Evolutionary conservation across 2,329 filamentous ascomycete genomes (phyloP).

Genomic region (Pseudogymnoascus sp.): DNA sequence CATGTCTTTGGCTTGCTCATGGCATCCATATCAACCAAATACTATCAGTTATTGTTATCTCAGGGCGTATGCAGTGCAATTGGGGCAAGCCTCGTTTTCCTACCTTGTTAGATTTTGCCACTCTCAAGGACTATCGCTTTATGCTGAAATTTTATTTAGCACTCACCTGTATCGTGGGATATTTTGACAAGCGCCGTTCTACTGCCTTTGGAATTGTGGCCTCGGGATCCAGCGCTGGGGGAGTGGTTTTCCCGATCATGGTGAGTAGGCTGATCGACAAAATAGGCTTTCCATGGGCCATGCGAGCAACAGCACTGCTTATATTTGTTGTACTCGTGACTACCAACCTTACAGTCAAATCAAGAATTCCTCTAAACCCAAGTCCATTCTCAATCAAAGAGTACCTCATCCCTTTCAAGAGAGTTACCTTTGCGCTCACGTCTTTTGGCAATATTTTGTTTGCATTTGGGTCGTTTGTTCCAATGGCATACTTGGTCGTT

Average conservation of each 20-base stretch:
- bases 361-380: slow-evolving; percentile 34
- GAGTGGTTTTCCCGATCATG: slow-evolving; percentile 55
- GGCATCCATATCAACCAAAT: slow-evolving; percentile 29
- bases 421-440: slow-evolving; percentile 29
- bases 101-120: not conserved
- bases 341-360: slow-evolving; percentile 41
- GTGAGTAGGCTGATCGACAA: slow-evolving; percentile 41
- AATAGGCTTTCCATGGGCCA: slow-evolving; percentile 47
- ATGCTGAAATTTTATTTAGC: slow-evolving; percentile 28
- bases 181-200: slow-evolving; percentile 28
- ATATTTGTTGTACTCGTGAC: slow-evolving; percentile 44
- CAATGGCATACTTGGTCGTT: slow-evolving; percentile 37
- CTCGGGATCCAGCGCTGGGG: slow-evolving; percentile 39
- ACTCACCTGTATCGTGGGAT: slow-evolving; percentile 27
- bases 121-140: not conserved
- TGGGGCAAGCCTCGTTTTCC: slow-evolving; percentile 34
- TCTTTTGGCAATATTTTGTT: slow-evolving; percentile 34
- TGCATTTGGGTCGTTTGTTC: slow-evolving; percentile 42
- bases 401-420: slow-evolving; percentile 29
- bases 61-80: slow-evolving; percentile 35
- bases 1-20: slow-evolving; percentile 31
- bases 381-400: slow-evolving; percentile 25
- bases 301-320: slow-evolving; percentile 46
- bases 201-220: slow-evolving; percentile 38
- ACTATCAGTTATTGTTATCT: slow-evolving; percentile 34